Percentiles rank a stretch among this genome's conserved stretches.
These are phyloP conservation scores for Closterium sp. DNA, from an alignment of 139 green algal genomes.

Conservation along the genomic window DNA sequence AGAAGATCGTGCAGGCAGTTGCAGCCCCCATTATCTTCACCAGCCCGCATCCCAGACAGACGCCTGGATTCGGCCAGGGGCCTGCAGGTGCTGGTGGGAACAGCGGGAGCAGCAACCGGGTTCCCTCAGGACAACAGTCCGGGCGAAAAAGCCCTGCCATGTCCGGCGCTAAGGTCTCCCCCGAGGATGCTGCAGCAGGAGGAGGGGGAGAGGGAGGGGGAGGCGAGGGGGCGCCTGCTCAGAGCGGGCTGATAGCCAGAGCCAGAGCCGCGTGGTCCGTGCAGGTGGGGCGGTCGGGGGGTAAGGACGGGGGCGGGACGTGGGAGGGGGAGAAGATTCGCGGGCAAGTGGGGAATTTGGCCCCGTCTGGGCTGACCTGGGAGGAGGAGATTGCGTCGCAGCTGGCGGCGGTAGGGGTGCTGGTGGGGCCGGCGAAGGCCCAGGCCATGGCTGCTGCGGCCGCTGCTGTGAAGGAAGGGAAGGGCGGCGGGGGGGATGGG, in stretches of 20 bases:
- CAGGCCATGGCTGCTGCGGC: not conserved
- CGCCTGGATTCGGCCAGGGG: not conserved
- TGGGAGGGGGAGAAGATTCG: not conserved
- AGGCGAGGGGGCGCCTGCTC: not conserved
- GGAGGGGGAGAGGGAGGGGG: not conserved
- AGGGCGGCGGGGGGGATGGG: not conserved
- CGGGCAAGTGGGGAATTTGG: not conserved
- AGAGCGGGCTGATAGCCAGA: not conserved
- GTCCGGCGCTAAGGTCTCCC: not conserved
- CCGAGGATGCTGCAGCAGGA: not conserved
- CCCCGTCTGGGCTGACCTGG: not conserved
- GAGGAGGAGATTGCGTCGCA: conserved; percentile 3
- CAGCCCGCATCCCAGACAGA: not conserved
- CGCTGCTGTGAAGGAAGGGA: not conserved
- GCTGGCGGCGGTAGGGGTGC: not conserved
- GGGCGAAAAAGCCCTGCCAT: not conserved
- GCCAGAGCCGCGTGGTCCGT: not conserved
- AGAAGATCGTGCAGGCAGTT: not conserved
- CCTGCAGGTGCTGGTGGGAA: not conserved
- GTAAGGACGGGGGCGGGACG: not conserved
- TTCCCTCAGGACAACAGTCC: not conserved
- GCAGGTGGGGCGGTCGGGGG: not conserved
- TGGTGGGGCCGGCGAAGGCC: not conserved
- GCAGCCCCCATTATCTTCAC: not conserved
- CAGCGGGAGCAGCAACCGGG: not conserved